Evolutionary conservation across 2,329 filamentous ascomycete species (phyloP).

Genomic region (Epichloe brachyelytri): DNA sequence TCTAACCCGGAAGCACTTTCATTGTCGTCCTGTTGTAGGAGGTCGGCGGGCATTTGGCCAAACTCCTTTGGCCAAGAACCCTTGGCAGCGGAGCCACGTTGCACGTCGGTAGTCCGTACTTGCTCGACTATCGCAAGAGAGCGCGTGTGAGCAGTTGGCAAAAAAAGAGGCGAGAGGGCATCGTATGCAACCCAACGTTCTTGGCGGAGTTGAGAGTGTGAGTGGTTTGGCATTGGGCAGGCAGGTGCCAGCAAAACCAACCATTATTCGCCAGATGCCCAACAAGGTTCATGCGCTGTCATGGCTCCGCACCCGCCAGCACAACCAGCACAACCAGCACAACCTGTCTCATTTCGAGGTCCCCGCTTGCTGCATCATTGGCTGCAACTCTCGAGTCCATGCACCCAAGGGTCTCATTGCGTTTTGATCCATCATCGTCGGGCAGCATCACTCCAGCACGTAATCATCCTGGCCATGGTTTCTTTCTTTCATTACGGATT

Average conservation of each 20-base stretch:
- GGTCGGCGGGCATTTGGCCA: no score
- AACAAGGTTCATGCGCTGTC: background rate
- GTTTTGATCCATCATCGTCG: constrained; percentile 10
- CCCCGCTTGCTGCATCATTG: constrained; percentile 4
- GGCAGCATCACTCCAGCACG: constrained; percentile 9
- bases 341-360: background rate
- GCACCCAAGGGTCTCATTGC: constrained; percentile 4
- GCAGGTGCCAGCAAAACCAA: background rate
- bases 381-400: constrained; percentile 5
- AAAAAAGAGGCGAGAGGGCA: background rate
- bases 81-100: constrained; percentile 21
- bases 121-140: background rate
- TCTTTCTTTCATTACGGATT: background rate
- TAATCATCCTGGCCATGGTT: background rate
- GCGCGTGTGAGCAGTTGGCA: background rate
- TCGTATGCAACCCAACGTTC: background rate
- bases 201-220: no score
- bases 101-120: constrained; percentile 12
- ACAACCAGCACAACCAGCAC: background rate
- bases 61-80: background rate
- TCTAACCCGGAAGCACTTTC: background rate
- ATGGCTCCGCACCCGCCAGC: constrained; percentile 4
- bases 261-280: background rate
- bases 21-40: no score
- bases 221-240: background rate